Conservation (phyloP, 805 yeast species). For the Danielia reshetovae region DNA sequence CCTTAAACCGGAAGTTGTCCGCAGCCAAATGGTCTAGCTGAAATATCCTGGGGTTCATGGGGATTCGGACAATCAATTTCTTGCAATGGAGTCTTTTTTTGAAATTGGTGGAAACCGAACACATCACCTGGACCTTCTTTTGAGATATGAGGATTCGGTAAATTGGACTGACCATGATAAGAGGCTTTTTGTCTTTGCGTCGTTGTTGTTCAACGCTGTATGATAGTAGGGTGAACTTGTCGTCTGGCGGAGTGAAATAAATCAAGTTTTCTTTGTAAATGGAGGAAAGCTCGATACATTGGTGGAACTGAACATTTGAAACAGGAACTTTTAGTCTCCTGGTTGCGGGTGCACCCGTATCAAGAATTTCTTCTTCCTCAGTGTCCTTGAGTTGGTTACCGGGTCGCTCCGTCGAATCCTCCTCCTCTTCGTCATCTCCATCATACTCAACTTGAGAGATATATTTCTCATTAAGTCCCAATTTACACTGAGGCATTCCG, state of each 20-base stretch:
- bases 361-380: constrained; percentile 2
- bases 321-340: constrained; percentile 26
- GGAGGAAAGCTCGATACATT: constrained; percentile 74
- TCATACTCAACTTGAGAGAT: constrained; percentile 32
- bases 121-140: constrained; percentile 31
- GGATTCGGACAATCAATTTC: constrained; percentile 28
- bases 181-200: constrained; percentile 35
- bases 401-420: constrained; percentile 7
- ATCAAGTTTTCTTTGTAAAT: constrained; percentile 66
- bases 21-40: constrained; percentile 11
- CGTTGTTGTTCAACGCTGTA: constrained; percentile 41
- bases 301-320: constrained; percentile 39
- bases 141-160: constrained; percentile 22
- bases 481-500: constrained; percentile 41
- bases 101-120: constrained; percentile 32
- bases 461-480: constrained; percentile 38
- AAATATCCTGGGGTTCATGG: constrained; percentile 34
- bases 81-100: constrained; percentile 33
- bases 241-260: constrained; percentile 83
- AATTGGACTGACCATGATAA: constrained; percentile 40
- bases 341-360: neutral
- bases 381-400: constrained; percentile 10
- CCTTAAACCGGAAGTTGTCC: constrained; percentile 34
- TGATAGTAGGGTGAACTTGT: constrained; percentile 34
- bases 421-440: constrained; percentile 9